A percentile compares a stretch with the other conserved stretches of the same genome.
Evolutionary conservation across 2,329 filamentous ascomycete species (phyloP).

Genomic region (Hypocreales sp.): DNA sequence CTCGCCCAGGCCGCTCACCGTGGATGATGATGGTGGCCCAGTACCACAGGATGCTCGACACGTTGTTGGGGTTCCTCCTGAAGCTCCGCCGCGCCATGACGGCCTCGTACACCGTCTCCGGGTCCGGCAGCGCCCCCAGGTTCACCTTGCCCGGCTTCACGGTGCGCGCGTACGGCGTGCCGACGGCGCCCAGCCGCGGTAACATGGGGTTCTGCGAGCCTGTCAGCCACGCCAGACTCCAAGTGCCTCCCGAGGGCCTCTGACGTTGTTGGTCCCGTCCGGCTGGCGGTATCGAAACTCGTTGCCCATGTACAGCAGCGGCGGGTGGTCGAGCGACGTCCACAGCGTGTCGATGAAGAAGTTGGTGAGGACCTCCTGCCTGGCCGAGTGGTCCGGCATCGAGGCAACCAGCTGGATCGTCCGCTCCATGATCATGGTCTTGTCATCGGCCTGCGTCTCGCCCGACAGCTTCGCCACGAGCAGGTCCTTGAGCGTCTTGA

Average conservation of each 20-base stretch:
- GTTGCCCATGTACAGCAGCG: constrained; percentile 46
- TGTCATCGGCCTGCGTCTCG: constrained; percentile 51
- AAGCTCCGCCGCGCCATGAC: constrained; percentile 38
- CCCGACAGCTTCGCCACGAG: constrained; percentile 48
- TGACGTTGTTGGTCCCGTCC: constrained; percentile 53
- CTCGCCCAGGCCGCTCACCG: constrained; percentile 22
- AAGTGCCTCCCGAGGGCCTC: no score
- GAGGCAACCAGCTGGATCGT: constrained; percentile 55
- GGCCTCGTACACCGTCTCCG: constrained; percentile 44
- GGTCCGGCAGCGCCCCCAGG: constrained; percentile 53
- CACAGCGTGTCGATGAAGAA: constrained; percentile 54
- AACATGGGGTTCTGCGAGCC: constrained; percentile 42
- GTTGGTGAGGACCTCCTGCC: constrained; percentile 48
- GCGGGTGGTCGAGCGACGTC: constrained; percentile 58
- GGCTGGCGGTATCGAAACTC: constrained; percentile 50
- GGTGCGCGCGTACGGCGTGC: constrained; percentile 50
- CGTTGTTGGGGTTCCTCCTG: constrained; percentile 51
- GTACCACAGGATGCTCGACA: constrained; percentile 57
- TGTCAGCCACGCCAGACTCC: no score
- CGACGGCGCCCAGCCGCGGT: constrained; percentile 51
- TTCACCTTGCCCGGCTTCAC: constrained; percentile 42
- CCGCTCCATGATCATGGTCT: constrained; percentile 62
- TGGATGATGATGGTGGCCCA: constrained; percentile 62
- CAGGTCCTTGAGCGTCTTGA: constrained; percentile 46
- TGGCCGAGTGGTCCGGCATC: constrained; percentile 45